Evolutionary conservation across 2,329 filamentous ascomycete species (phyloP), one percentile per base, ranked within the genome.

Genomic region (Pyrenophora graminea): DNA sequence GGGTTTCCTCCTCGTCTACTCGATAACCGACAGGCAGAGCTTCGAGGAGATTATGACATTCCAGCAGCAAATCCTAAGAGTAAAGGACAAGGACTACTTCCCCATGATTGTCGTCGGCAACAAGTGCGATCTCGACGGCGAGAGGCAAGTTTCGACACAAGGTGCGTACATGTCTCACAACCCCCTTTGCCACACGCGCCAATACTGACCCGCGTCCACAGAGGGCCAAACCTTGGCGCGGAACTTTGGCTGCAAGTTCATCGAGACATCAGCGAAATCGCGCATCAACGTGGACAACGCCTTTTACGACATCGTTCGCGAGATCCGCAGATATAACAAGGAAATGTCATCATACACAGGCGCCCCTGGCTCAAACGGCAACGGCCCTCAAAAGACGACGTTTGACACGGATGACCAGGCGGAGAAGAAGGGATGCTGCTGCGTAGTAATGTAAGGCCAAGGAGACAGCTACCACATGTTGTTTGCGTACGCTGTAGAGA

Each of bases 1-100:
- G 78, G 94, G 94, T 46, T 99, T 99, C 79, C 80, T 99, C 71
- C 86, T 99, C 45, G 91, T 97, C 70, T 97, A 97, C 82, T 96
- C 92, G 64, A 99, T 99, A 80, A 97, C 90, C 49, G 97, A 93
- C 71, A 86, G 92, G 71, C 92, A 97, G 78, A 96, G 90, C 69
- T 97, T 97, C 71, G 93, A 99, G 74, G 94, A 99, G 80, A 97
- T 99, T 76, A 89, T 91, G 78, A 96, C 91, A 41, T 97, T 97
- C 79, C 92, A 97, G 78, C 92, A 97, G 82, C 94, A 99, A 78
- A 99, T 99, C 73, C 82, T 99, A 65, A 82, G 94, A 66, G 94
- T 99, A 68, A 99, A 99, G 84, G 94, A 97, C 81, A 97, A 96
- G 85, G 94, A 99, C 79, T 96, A 97, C 76, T 99, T 99, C 81